Evolutionary conservation across 2,329 filamentous ascomycete species (phyloP), one percentile per base, ranked within the genome.

Genomic region (Trichoderma hamatum): DNA sequence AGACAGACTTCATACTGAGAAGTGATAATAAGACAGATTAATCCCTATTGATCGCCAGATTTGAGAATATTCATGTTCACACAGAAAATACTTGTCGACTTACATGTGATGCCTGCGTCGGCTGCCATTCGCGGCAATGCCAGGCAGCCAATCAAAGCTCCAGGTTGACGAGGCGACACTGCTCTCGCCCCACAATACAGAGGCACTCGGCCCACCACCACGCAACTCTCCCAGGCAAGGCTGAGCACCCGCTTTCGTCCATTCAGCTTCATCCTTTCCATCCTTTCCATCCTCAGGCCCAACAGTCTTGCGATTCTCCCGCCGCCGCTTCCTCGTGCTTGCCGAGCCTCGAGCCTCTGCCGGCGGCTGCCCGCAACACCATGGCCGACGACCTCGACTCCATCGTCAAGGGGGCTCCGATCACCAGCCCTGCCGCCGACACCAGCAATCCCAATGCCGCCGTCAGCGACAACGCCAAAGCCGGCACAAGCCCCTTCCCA

Each of bases 341-440:
- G 39, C 51, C 26, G 39, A 67, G 64, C 39, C 60, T 26, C 21
- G 54, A 59, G 54, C 64, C 39, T 43, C 32, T 30, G 64, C 55
- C 54, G 64, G 64, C 64, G 64, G 64, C 64, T 51, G 64, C 66
- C 24, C 36, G 66, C 66, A 52, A n/a, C 19, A 68, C 68, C 65
- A 91, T 91, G 88, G 84, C 88, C 74, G 86, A 90, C 77, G 84
- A 87, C 71, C 85, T 97, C 77, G 94, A 97, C 82, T 93, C 94
- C 76, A 87, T 97, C 76, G 93, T 98, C 82, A 98, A 97, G 82
- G 95, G 94, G 76, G 90, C 93, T 61, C 91, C 93, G 69, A 83
- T 89, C 70, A 86, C 90, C 72, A 81, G 82, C 70, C 70, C 72
- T 68, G 83, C 89, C 69, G 86, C 90, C 68, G 86, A 19, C 39